Percentiles rank a stretch among this genome's conserved stretches.
Conservation (phyloP, 345 rosid species). For the Populus tremula region DNA sequence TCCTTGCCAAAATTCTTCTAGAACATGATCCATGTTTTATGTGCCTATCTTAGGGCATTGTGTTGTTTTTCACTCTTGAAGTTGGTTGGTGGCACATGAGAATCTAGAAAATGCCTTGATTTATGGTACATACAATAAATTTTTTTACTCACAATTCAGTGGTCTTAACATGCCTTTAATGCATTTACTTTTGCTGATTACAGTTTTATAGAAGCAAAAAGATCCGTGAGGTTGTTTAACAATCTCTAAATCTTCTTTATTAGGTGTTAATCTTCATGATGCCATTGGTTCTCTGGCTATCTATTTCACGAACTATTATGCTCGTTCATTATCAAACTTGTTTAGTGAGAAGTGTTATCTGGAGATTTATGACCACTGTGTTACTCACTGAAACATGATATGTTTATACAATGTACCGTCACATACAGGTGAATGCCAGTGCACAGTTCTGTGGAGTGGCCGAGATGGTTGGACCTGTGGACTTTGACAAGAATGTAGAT, state of each 20-base stretch:
- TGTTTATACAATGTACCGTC: neutral
- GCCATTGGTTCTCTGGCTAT: neutral
- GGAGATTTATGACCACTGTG: neutral
- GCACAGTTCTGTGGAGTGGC: slow-evolving; percentile 86
- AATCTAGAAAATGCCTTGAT: neutral
- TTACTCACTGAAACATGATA: neutral
- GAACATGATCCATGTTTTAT: neutral
- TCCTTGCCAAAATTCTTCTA: neutral
- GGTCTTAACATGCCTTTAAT: neutral
- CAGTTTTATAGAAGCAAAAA: neutral
- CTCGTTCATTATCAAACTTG: neutral
- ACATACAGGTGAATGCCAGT: slow-evolving; percentile 73
- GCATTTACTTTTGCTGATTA: neutral
- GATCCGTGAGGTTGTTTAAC: neutral
- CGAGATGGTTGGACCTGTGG: slow-evolving; percentile 87
- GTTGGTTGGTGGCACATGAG: neutral
- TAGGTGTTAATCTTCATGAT: neutral
- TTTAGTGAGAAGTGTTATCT: neutral
- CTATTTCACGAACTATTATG: neutral
- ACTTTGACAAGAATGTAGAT: slow-evolving; percentile 70
- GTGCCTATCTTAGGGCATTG: neutral
- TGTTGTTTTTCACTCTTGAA: neutral
- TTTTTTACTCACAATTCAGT: neutral
- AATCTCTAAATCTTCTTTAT: neutral
- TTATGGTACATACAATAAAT: neutral